A percentile compares a stretch with the other conserved stretches of the same genome.
Evolutionary conservation across 768 basidiomycete genomes (phyloP).

Genomic region (Leucosporidium creatinivorum): DNA sequence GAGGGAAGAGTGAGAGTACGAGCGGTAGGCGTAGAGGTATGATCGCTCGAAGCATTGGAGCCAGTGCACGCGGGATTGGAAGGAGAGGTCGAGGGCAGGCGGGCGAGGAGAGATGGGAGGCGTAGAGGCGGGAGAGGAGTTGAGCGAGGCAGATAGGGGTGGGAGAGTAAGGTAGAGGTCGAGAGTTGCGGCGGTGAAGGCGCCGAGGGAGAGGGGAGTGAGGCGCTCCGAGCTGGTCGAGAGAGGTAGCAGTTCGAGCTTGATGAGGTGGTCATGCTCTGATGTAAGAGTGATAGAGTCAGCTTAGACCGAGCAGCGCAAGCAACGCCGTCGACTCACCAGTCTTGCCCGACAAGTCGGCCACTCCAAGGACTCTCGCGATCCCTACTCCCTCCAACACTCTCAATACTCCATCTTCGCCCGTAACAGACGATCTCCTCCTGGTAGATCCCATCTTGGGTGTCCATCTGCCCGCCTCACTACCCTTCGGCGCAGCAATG

Average conservation of each 20-base stretch:
- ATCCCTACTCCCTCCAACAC: slow-evolving; percentile 50
- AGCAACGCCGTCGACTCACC: slow-evolving; percentile 35
- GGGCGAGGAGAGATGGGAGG: not conserved
- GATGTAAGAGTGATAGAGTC: not conserved
- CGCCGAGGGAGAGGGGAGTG: slow-evolving; percentile 7
- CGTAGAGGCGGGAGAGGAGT: slow-evolving; percentile 24
- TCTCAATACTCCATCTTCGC: slow-evolving; percentile 41
- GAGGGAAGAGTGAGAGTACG: slow-evolving; percentile 43
- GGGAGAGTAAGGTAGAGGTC: slow-evolving; percentile 42
- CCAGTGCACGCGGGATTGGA: slow-evolving; percentile 46
- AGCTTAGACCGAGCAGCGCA: not conserved
- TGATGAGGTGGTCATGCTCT: slow-evolving; percentile 45
- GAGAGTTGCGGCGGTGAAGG: slow-evolving; percentile 36
- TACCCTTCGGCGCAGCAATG: slow-evolving; percentile 46
- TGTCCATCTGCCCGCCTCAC: slow-evolving; percentile 1
- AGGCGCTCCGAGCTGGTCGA: slow-evolving; percentile 39
- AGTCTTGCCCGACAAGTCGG: slow-evolving; percentile 42
- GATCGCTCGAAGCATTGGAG: slow-evolving; percentile 53
- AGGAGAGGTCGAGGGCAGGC: slow-evolving; percentile 10
- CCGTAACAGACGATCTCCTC: not conserved
- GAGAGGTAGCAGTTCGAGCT: slow-evolving; percentile 52
- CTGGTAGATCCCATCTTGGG: not conserved
- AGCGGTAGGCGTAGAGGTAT: slow-evolving; percentile 48
- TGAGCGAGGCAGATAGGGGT: not conserved
- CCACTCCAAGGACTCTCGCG: slow-evolving; percentile 49